Percentiles rank a stretch among this genome's conserved stretches.
phyloP scores from a whole-genome alignment of 371 early-diverging fungal genomes.

The Circinella minor region DNA sequence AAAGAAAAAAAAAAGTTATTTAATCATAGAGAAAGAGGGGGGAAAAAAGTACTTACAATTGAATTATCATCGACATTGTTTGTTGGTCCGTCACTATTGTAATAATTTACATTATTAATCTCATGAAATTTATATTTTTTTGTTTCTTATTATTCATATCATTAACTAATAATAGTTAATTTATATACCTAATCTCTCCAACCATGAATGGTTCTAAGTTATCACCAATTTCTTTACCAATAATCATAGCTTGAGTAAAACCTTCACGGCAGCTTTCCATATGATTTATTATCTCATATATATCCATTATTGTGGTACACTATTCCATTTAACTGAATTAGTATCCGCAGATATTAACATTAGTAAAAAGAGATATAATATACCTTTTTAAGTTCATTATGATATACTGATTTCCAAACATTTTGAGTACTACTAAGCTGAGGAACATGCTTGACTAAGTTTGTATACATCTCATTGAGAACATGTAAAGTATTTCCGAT shows the following conservation, averaged over 20 bases:
- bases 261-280: constrained; percentile 28
- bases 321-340: neutral
- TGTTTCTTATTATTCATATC: too few species aligned
- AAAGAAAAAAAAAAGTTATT: neutral
- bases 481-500: constrained; percentile 8
- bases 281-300: constrained; percentile 17
- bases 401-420: constrained; percentile 8
- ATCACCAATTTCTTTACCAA: constrained; percentile 19
- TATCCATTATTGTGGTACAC: constrained; percentile 14
- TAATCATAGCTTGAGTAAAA: constrained; percentile 25
- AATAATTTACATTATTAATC: neutral
- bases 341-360: too few species aligned
- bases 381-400: constrained; percentile 22
- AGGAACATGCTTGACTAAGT: neutral
- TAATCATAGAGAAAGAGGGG: too few species aligned
- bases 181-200: constrained; percentile 10
- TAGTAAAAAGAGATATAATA: neutral
- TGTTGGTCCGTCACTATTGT: constrained; percentile 6
- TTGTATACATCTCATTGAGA: constrained; percentile 1
- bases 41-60: neutral
- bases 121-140: neutral
- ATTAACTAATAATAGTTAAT: neutral
- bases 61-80: constrained; percentile 9
- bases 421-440: neutral
- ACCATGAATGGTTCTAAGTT: constrained; percentile 15